Percentiles rank a stretch among this genome's conserved stretches.
These are phyloP conservation scores for Penicillium sumatraense DNA, from an alignment of 2,329 filamentous ascomycete species.

Conservation along the genomic window DNA sequence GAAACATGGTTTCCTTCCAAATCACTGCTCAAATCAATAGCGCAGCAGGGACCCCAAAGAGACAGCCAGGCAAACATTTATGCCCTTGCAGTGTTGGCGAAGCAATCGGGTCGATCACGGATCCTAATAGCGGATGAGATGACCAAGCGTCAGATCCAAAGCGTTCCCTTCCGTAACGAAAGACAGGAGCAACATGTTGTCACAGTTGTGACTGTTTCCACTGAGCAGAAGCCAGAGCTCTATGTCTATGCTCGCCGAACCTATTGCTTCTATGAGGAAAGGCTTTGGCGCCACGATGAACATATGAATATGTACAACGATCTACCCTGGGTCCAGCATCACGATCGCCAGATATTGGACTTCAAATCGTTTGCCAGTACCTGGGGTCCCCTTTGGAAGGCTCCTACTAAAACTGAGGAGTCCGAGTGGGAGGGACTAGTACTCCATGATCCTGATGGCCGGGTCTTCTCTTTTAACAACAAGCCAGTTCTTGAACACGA, in stretches of 20 bases:
- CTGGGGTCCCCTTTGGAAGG: background rate
- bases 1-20: background rate
- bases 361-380: background rate
- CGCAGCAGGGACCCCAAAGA: constrained; percentile 1
- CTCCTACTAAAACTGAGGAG: background rate
- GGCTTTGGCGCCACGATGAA: background rate
- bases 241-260: background rate
- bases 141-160: constrained; percentile 1
- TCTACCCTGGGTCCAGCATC: background rate
- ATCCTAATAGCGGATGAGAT: constrained; percentile 6
- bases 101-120: background rate
- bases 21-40: constrained; percentile 1
- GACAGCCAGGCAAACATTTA: constrained; percentile 10
- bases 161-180: background rate
- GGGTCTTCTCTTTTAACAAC: background rate
- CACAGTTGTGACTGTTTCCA: background rate
- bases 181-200: background rate
- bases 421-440: background rate
- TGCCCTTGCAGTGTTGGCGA: background rate
- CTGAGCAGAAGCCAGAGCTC: background rate
- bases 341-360: background rate
- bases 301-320: too few relatives aligned
- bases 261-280: background rate
- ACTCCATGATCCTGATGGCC: background rate
- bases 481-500: background rate